These are phyloP conservation scores for Amanita polypyramis DNA, from an alignment of 768 basidiomycete genomes.

Conservation along the genomic window DNA sequence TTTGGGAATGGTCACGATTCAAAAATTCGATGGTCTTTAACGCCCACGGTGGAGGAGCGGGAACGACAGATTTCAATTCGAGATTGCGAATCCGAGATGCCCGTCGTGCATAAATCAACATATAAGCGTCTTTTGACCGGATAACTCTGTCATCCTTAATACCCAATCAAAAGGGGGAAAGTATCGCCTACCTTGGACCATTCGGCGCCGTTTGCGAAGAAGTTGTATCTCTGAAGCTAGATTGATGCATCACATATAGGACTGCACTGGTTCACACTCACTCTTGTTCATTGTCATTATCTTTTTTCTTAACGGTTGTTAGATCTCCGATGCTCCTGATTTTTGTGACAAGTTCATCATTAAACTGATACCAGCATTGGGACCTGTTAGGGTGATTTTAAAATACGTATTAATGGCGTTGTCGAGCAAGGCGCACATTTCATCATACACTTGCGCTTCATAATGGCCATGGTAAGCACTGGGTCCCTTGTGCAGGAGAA, in stretches of 20 bases:
- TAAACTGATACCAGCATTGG: conserved; percentile 81
- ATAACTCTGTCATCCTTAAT: conserved; percentile 28
- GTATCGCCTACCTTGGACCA: conserved; percentile 1
- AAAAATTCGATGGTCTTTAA: conserved; percentile 38
- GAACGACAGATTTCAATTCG: conserved; percentile 11
- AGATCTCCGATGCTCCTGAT: conserved; percentile 46
- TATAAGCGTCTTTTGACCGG: conserved; percentile 84
- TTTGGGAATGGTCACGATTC: conserved; percentile 45
- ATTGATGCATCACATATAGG: background rate
- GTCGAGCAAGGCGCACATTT: conserved; percentile 6
- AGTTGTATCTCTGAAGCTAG: background rate
- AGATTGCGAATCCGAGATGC: background rate
- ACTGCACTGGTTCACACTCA: background rate
- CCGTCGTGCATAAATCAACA: conserved; percentile 78
- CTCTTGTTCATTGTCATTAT: conserved; percentile 2
- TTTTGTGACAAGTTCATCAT: conserved; percentile 76
- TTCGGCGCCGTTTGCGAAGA: background rate
- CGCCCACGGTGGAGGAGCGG: conserved; percentile 46
- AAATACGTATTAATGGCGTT: background rate
- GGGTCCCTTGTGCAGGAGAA: conserved; percentile 82
- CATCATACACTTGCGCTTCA: conserved; percentile 75
- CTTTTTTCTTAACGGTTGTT: conserved; percentile 5
- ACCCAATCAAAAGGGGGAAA: conserved; percentile 6
- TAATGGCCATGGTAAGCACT: conserved; percentile 91
- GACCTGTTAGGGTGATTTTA: conserved; percentile 8